A percentile compares a stretch with the other conserved stretches of the same genome.
phyloP scores from a whole-genome alignment of 208 protist genomes.

The Trypanosomatidae sp. region DNA sequence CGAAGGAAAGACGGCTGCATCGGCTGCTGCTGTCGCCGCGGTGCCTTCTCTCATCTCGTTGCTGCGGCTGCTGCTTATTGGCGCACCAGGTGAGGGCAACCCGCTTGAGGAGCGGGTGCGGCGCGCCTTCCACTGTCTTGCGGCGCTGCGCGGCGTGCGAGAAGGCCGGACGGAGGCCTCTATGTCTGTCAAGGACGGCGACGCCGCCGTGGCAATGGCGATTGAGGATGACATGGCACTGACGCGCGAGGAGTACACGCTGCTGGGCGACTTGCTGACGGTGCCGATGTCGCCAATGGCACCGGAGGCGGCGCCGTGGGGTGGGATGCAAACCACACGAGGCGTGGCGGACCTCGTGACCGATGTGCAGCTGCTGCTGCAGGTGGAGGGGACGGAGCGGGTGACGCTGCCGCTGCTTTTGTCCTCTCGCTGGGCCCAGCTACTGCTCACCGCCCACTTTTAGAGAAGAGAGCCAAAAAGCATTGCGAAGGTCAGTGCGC shows the following conservation, averaged over 20 bases:
- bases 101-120: constrained; percentile 30
- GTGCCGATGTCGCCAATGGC: constrained; percentile 28
- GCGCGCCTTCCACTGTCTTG: constrained; percentile 20
- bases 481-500: no score
- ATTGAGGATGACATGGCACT: constrained; percentile 30
- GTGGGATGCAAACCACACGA: no score
- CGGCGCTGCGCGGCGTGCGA: constrained; percentile 17
- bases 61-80: constrained; percentile 21
- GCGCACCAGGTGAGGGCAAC: no score
- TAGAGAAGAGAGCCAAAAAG: no score
- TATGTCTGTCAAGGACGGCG: neutral
- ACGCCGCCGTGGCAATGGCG: constrained; percentile 7
- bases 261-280: constrained; percentile 39
- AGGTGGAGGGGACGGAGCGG: constrained; percentile 37
- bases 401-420: constrained; percentile 65
- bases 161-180: neutral
- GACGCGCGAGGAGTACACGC: constrained; percentile 16
- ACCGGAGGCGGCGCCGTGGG: neutral
- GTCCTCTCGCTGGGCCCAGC: constrained; percentile 70
- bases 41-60: no score
- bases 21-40: no score
- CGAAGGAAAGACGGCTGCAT: no score
- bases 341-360: no score
- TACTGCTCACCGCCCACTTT: constrained; percentile 40
- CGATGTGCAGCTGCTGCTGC: constrained; percentile 60